A percentile compares a stretch with the other conserved stretches of the same genome.
Evolutionary conservation across 345 rosid genomes (phyloP).

Genomic region (Sisymbrium irio): DNA sequence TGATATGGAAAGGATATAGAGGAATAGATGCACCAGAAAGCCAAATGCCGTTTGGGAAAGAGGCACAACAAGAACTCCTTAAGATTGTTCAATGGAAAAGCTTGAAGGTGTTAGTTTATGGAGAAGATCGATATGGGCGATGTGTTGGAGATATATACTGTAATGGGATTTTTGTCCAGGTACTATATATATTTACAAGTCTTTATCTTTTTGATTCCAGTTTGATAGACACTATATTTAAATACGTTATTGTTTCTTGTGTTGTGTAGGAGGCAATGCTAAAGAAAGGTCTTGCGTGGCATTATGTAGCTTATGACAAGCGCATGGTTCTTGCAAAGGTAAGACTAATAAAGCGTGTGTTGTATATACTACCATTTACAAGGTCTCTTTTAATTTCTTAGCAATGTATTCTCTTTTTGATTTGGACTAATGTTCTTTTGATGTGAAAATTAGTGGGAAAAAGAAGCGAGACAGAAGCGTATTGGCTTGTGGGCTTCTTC

Average conservation of each 20-base stretch:
- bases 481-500: constrained; percentile 76
- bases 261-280: constrained; percentile 64
- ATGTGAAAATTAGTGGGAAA: constrained; percentile 59
- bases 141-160: constrained; percentile 67
- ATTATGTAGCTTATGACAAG: constrained; percentile 60
- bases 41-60: constrained; percentile 71
- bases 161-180: constrained; percentile 58
- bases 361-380: background rate
- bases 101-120: constrained; percentile 59
- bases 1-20: constrained; percentile 41
- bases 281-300: constrained; percentile 88
- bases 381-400: background rate
- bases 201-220: background rate
- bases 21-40: constrained; percentile 96
- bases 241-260: background rate
- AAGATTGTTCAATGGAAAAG: constrained; percentile 66
- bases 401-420: background rate
- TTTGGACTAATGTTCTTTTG: background rate
- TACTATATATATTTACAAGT: constrained; percentile 38
- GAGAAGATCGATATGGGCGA: constrained; percentile 63
- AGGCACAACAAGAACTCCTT: constrained; percentile 59
- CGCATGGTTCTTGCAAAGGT: constrained; percentile 56
- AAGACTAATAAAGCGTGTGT: constrained; percentile 10
- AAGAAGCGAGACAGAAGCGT: constrained; percentile 61
- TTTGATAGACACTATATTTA: background rate